These are phyloP conservation scores for Bassia scoparia DNA, from an alignment of 148 eudicot species.

Conservation along the genomic window DNA sequence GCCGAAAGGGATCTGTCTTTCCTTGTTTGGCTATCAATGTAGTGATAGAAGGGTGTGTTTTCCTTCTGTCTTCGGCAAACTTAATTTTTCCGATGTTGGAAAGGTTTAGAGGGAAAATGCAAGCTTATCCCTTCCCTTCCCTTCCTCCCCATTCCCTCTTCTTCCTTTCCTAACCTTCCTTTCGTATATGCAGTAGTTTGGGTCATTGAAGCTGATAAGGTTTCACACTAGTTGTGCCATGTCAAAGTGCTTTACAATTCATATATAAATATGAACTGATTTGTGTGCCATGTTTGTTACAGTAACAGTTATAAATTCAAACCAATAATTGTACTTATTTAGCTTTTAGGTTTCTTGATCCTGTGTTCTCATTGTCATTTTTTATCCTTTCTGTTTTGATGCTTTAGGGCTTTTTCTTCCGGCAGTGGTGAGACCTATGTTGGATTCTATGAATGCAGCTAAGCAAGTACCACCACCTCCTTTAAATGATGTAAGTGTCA, in stretches of 20 bases:
- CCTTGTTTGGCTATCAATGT: no score
- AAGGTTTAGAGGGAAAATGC: no score
- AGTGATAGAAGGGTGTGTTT: no score
- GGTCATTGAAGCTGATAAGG: background rate
- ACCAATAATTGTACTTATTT: background rate
- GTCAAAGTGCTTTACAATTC: background rate
- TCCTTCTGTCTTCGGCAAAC: no score
- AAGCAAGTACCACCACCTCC: constrained; percentile 72
- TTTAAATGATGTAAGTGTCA: constrained; percentile 73
- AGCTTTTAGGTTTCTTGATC: background rate
- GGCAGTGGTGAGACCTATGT: constrained; percentile 95
- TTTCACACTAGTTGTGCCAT: background rate
- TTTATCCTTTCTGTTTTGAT: constrained; percentile 18
- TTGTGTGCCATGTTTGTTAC: background rate
- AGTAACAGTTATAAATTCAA: background rate
- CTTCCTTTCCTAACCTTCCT: no score
- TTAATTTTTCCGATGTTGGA: no score
- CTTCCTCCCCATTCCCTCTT: no score
- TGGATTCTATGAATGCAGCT: constrained; percentile 72
- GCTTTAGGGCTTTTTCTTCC: constrained; percentile 91
- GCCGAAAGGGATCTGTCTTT: no score
- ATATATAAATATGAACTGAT: background rate
- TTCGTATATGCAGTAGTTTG: background rate
- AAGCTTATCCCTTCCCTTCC: no score
- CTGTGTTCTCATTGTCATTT: background rate